Evolutionary conservation across 768 basidiomycete genomes (phyloP), one percentile per base, ranked within the genome.

Genomic region (Sutorius australiensis): DNA sequence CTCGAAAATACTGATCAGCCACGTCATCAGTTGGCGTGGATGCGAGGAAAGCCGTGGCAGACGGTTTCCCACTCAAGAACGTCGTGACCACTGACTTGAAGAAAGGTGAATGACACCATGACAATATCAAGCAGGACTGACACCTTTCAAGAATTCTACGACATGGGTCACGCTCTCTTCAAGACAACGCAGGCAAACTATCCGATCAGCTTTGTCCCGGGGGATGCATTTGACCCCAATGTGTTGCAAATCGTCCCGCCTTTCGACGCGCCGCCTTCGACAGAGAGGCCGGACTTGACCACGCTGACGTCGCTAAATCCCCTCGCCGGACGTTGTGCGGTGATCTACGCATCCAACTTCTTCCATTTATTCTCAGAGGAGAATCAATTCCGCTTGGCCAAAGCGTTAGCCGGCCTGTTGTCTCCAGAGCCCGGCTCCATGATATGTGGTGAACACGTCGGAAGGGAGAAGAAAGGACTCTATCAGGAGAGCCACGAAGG

Each of bases 111-210:
- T 6, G 30, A 37, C 10, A 31, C 39, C 3, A 6, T 21, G 32
- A 36, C 4, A 7, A 10, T 32, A 6, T 30, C 17, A 11, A 16
- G 24, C 12, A 4, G 37, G 0, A 4, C 14, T 48, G 5, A 34
- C 28, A 5, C 27, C 21, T 19, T 34, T 39, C 17, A 41, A 85
- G 84, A 67, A 3, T 86, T 80, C 54, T 81, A 80, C 77, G 71
- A 79, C 2, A 65, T 78, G 7, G 83, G 84, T 1, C 83, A 87
- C 51, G 73, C 78, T 30, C 71, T 88, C 16, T 89, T 86, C 72
- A 77, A 66, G 38, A 76, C 79, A 2, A 80, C 77, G 0, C 75
- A 77, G 0, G 73, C 73, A 38, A 71, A 75, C 0, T 86, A 82
- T 61, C 80, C 82, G 0, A 37, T 14, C 75, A 64, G 66, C 0